Percentiles rank a stretch among this genome's conserved stretches.
These are phyloP conservation scores for Tylopilus subfusipes DNA, from an alignment of 768 basidiomycete genomes.

Conservation along the genomic window DNA sequence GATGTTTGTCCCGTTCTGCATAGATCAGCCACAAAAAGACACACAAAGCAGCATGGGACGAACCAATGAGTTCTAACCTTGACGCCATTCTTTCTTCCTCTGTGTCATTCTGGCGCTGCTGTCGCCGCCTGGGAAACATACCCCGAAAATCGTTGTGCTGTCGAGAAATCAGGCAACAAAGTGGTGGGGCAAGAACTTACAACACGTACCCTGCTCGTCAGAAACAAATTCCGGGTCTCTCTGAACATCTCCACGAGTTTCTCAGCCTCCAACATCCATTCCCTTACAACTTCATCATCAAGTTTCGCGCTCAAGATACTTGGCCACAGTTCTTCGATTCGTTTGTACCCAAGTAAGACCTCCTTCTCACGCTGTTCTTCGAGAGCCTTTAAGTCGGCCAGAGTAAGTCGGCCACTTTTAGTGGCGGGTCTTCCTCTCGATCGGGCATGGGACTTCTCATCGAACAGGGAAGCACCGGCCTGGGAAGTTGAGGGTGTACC, in stretches of 20 bases:
- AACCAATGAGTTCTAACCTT: constrained; percentile 68
- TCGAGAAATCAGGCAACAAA: constrained; percentile 3
- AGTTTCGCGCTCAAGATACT: constrained; percentile 43
- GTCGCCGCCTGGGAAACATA: constrained; percentile 19
- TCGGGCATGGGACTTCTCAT: constrained; percentile 45
- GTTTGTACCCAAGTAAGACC: constrained; percentile 53
- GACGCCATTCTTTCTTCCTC: constrained; percentile 18
- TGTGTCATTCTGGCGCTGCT: constrained; percentile 11
- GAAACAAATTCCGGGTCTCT: constrained; percentile 80
- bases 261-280: constrained; percentile 84
- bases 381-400: constrained; percentile 57
- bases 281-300: constrained; percentile 51
- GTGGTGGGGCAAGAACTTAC: constrained; percentile 18
- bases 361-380: constrained; percentile 67
- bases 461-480: constrained; percentile 55
- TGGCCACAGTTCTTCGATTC: constrained; percentile 62
- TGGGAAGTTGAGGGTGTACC: constrained; percentile 16
- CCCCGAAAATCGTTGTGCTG: constrained; percentile 20
- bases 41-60: neutral
- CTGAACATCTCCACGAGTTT: constrained; percentile 86
- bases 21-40: neutral
- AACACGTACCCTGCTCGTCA: constrained; percentile 64
- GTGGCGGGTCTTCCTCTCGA: constrained; percentile 30
- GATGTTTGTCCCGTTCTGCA: constrained; percentile 31
- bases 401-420: constrained; percentile 45